Conservation (phyloP, 192 early-diverging fungal species). For the Coemansia sp. region DNA sequence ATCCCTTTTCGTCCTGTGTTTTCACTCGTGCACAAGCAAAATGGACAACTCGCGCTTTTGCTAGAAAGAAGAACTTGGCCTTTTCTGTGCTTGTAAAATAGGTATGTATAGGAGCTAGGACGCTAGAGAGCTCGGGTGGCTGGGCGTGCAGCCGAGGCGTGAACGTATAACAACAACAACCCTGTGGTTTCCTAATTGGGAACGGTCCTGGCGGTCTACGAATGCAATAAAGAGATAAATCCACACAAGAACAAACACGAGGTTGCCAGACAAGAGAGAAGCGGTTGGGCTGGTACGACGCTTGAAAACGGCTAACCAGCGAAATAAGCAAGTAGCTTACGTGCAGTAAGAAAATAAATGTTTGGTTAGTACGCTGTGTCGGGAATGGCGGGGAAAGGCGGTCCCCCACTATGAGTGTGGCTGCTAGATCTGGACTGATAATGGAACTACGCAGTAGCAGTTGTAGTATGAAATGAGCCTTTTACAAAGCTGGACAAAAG, state of each 20-base stretch:
- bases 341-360: background rate
- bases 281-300: background rate
- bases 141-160: background rate
- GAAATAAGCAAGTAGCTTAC: background rate
- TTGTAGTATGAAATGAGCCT: background rate
- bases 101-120: background rate
- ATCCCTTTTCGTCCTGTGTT: constrained; percentile 4
- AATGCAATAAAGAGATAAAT: background rate
- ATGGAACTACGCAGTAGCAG: background rate
- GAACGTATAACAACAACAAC: background rate
- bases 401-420: background rate
- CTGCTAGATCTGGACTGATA: background rate
- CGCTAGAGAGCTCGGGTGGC: background rate
- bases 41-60: constrained; percentile 4
- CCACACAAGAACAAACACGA: background rate
- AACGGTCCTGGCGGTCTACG: background rate
- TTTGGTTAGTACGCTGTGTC: background rate
- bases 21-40: background rate
- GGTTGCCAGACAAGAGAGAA: background rate
- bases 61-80: background rate
- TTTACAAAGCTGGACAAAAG: too few species aligned
- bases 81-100: background rate
- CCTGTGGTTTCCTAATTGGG: background rate
- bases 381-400: background rate
- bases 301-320: background rate